These are phyloP conservation scores for Penicillium egyptiacum DNA, from an alignment of 495 filamentous ascomycete species.

Conservation along the genomic window DNA sequence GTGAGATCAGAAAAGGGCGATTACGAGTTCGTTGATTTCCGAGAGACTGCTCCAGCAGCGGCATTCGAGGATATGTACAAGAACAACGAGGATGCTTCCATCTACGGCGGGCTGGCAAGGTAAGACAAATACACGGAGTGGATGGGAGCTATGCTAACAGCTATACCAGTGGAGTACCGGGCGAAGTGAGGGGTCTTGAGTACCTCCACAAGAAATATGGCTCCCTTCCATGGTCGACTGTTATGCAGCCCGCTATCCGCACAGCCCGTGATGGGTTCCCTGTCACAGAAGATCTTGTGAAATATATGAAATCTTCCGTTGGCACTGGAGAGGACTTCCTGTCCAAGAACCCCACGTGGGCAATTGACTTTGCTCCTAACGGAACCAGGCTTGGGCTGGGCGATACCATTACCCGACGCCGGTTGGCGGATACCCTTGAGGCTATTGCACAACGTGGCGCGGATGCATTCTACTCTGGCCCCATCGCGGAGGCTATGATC, in stretches of 20 bases:
- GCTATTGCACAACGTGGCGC: conserved; percentile 67
- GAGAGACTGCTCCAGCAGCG: conserved; percentile 79
- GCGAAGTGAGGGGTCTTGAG: conserved; percentile 77
- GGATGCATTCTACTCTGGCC: conserved; percentile 74
- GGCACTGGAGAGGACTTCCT: conserved; percentile 58
- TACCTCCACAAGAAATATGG: conserved; percentile 75
- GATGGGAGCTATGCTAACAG: neutral
- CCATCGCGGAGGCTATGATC: conserved; percentile 72
- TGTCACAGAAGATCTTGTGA: conserved; percentile 66
- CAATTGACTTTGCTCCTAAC: conserved; percentile 84
- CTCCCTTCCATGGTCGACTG: conserved; percentile 62
- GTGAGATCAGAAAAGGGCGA: conserved; percentile 61
- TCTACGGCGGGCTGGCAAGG: conserved; percentile 66
- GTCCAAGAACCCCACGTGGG: conserved; percentile 70
- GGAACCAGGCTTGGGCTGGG: conserved; percentile 66
- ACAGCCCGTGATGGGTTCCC: conserved; percentile 74
- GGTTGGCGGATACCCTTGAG: conserved; percentile 77
- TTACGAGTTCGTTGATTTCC: conserved; percentile 80
- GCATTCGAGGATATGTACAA: conserved; percentile 80
- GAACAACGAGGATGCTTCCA: conserved; percentile 49
- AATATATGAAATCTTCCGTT: conserved; percentile 59
- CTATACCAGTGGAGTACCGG: conserved; percentile 65
- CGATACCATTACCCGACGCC: conserved; percentile 73
- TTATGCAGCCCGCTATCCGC: conserved; percentile 70
- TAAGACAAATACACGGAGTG: conserved; percentile 9